A percentile compares a stretch with the other conserved stretches of the same genome.
Evolutionary conservation across 1,139 yeast genomes (phyloP).

Genomic region (Kodamaea alishanica): DNA sequence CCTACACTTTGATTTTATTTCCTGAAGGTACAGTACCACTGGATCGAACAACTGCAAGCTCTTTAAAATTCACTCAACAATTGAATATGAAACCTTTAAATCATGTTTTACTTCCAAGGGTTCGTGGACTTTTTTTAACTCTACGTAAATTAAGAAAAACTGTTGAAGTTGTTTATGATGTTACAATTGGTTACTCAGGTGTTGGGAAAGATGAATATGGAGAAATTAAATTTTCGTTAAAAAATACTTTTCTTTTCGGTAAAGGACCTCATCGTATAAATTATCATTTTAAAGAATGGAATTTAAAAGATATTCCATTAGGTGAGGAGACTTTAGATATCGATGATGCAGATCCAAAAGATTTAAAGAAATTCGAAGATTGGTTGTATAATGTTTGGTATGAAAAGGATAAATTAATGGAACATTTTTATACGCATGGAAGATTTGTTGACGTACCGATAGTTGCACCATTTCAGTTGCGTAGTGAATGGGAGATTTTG

Average conservation of each 20-base stretch:
- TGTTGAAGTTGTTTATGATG: conserved; percentile 70
- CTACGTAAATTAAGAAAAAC: conserved; percentile 57
- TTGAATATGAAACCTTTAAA: conserved; percentile 44
- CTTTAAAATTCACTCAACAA: conserved; percentile 55
- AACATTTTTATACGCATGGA: conserved; percentile 56
- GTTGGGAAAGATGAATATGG: conserved; percentile 63
- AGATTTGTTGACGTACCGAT: conserved; percentile 34
- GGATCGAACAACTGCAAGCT: conserved; percentile 55
- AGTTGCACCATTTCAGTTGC: conserved; percentile 10
- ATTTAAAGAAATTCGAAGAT: conserved; percentile 50
- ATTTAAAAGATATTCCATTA: conserved; percentile 62
- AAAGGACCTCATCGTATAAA: conserved; percentile 65
- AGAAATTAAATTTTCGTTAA: conserved; percentile 69
- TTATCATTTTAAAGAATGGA: conserved; percentile 59
- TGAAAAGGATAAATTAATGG: conserved; percentile 71
- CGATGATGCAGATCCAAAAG: conserved; percentile 43
- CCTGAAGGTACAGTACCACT: conserved; percentile 96
- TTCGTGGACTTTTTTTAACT: conserved; percentile 71
- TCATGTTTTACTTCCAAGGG: conserved; percentile 75
- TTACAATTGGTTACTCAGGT: conserved; percentile 80
- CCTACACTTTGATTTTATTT: conserved; percentile 62
- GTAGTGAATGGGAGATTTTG: conserved; percentile 16
- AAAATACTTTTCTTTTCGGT: conserved; percentile 62
- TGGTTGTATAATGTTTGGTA: conserved; percentile 81
- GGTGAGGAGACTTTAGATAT: conserved; percentile 47